Base-by-base conservation (phyloP, 129 eudicot species). In the Sambucus nigra region DNA sequence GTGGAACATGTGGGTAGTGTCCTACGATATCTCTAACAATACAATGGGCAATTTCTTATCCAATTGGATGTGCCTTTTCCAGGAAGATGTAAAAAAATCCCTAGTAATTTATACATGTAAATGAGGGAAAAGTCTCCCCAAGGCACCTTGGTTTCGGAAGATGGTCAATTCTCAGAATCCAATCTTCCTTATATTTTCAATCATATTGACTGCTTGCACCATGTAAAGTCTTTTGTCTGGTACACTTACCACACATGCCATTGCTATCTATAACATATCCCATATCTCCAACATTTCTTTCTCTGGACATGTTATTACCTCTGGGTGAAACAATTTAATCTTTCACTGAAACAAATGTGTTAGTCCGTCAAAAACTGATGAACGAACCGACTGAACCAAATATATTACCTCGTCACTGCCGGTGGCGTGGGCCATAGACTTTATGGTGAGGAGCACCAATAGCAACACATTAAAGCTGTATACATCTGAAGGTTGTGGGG, bases 271-370 rank as follows among this genome's bases (percentile, higher is more conserved):
- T 69, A 89, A 65, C 84, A n/a, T n/a, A n/a, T n/a, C n/a, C n/a
- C n/a, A n/a, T n/a, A 89, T 64, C 81, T 84, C 98, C 51, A 89
- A 94, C 79, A 89, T 66, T 44, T 89, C 95, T 53, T 89, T 95
- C 51, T 89, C 98, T 10, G 94, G 83, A 61, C 66, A 85, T 70
- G 73, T 81, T 49, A 89, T 71, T 45, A 89, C 76, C 73, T 89
- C 94, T 44, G 85, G 51, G 28, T 89, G 95, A 20, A 89, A 89
- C 28, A 89, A 95, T 59, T 89, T 95, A 0, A 83, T 95, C 0
- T 95, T 89, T 95, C 98, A 89, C 73, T 89, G n/a, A n/a, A n/a
- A n/a, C n/a, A n/a, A n/a, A n/a, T n/a, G n/a, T n/a, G n/a, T n/a
- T n/a, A n/a, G n/a, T n/a, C n/a, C 98, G 47, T 89, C 98, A 5